Conservation (phyloP, 1,284 basidiomycete genomes). For the Boletus calvinii region DNA sequence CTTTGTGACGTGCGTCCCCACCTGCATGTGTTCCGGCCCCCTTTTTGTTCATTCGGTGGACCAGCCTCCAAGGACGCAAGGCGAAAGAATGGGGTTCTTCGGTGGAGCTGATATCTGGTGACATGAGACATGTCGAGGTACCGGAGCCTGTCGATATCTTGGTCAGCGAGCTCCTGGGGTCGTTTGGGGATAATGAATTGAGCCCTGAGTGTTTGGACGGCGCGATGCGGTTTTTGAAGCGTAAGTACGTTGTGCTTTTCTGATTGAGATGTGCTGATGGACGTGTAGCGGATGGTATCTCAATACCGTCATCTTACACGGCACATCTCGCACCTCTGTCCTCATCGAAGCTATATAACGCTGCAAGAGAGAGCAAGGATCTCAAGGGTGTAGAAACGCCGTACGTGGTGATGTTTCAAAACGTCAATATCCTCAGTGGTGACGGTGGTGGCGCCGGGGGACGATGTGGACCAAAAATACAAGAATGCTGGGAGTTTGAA, state of each 20-base stretch:
- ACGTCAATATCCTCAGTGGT: constrained; percentile 84
- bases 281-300: constrained; percentile 79
- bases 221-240: constrained; percentile 87
- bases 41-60: constrained; percentile 23
- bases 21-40: constrained; percentile 7
- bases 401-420: constrained; percentile 97
- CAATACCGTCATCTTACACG: constrained; percentile 95
- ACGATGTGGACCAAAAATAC: constrained; percentile 78
- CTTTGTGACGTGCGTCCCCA: constrained; percentile 75
- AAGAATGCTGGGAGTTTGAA: constrained; percentile 98
- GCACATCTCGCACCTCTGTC: constrained; percentile 93
- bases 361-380: constrained; percentile 65
- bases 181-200: constrained; percentile 98
- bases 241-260: constrained; percentile 45
- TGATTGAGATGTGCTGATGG: constrained; percentile 9
- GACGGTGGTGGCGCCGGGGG: constrained; percentile 58
- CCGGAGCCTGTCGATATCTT: constrained; percentile 91
- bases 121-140: constrained; percentile 85
- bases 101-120: constrained; percentile 85
- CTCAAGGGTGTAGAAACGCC: constrained; percentile 83
- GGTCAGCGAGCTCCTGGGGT: constrained; percentile 94
- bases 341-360: constrained; percentile 88
- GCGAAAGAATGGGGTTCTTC: constrained; percentile 80
- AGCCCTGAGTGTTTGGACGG: constrained; percentile 97
- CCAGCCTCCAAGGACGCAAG: constrained; percentile 79